phyloP scores from a whole-genome alignment of 371 early-diverging fungal genomes.

The Saksenaea vasiformis region DNA sequence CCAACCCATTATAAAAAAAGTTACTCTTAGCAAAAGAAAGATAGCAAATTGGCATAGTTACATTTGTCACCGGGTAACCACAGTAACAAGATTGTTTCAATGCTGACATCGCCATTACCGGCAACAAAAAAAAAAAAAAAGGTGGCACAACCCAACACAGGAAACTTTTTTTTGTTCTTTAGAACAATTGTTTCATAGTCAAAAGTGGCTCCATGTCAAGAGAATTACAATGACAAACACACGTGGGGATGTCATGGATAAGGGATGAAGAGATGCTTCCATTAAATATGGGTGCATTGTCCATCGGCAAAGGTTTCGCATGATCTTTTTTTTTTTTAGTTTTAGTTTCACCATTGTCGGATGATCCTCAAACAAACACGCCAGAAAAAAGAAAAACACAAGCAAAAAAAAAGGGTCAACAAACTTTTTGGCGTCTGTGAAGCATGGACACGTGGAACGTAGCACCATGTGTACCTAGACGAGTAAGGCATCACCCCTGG shows the following conservation, averaged over 20 bases:
- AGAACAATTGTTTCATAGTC: not conserved
- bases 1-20: not conserved
- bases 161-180: not conserved
- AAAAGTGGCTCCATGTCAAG: not conserved
- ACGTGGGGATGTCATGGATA: constrained; percentile 3
- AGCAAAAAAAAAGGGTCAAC: constrained; percentile 1
- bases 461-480: not conserved
- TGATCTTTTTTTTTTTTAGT: constrained; percentile 1
- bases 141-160: not conserved
- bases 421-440: constrained; percentile 4
- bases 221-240: not conserved
- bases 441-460: constrained; percentile 5
- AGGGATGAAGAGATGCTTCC: not conserved
- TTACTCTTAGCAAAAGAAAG: not conserved
- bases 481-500: not conserved
- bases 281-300: not conserved
- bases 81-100: not conserved
- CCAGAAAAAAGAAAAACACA: not conserved
- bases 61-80: not conserved
- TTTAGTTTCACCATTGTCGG: not conserved
- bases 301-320: not conserved
- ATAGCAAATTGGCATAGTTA: not conserved
- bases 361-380: not conserved
- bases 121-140: not conserved
- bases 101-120: not conserved